Evolutionary conservation across 495 filamentous ascomycete species (phyloP).

Genomic region (Jackrogersella multiformis): DNA sequence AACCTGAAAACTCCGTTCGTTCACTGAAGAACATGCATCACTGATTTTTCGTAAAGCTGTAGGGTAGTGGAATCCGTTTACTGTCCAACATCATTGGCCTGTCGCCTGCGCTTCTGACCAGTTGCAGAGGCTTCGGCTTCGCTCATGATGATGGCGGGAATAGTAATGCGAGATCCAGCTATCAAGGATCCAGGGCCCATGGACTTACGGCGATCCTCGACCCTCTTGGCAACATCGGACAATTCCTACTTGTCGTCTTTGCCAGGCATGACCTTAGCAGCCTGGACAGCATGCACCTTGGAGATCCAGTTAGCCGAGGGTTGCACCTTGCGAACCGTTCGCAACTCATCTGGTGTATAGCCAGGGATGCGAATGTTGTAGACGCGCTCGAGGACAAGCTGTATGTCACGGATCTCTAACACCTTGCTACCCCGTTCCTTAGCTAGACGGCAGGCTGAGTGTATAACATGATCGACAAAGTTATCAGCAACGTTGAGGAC

Average conservation of each 20-base stretch:
- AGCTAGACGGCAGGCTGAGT: slow-evolving; percentile 85
- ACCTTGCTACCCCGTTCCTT: slow-evolving; percentile 89
- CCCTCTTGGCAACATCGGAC: slow-evolving; percentile 5
- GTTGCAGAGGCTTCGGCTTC: neutral
- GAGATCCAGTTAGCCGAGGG: slow-evolving; percentile 87
- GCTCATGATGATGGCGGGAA: too few relatives aligned
- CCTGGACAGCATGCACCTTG: slow-evolving; percentile 96
- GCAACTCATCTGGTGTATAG: slow-evolving; percentile 90
- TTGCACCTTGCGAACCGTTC: slow-evolving; percentile 90
- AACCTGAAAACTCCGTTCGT: slow-evolving; percentile 16
- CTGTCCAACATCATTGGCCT: too few relatives aligned
- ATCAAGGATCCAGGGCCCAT: too few relatives aligned
- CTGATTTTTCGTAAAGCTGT: neutral
- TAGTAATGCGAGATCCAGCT: too few relatives aligned
- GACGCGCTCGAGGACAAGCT: slow-evolving; percentile 93
- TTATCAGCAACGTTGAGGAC: slow-evolving; percentile 91
- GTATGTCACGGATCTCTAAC: slow-evolving; percentile 92
- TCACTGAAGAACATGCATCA: slow-evolving; percentile 1
- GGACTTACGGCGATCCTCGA: neutral
- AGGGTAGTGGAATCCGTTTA: neutral
- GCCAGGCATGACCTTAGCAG: slow-evolving; percentile 78
- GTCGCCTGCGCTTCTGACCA: neutral
- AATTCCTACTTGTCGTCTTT: slow-evolving; percentile 57
- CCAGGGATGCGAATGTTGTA: slow-evolving; percentile 98
- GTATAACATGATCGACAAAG: slow-evolving; percentile 91